These are phyloP conservation scores for Cicer yamashitae DNA, from an alignment of 306 rosid genomes.

Conservation along the genomic window DNA sequence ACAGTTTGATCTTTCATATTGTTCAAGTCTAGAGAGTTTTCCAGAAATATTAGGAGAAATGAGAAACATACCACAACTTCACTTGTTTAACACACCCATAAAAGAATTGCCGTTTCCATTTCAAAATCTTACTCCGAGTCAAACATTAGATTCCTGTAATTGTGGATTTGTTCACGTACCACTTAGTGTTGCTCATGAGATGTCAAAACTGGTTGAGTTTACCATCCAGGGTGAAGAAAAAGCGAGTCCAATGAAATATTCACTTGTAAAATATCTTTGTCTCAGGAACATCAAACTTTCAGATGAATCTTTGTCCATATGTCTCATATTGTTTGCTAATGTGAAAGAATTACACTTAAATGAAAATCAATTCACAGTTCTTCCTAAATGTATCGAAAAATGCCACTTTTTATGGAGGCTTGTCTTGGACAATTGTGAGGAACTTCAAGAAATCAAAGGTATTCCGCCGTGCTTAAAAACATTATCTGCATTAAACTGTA, in stretches of 20 bases:
- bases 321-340: background rate
- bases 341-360: background rate
- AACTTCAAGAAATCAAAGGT: constrained; percentile 24
- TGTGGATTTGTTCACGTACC: background rate
- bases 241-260: background rate
- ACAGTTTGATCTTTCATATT: background rate
- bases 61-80: background rate
- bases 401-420: background rate
- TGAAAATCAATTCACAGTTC: background rate
- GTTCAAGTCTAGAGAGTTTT: background rate
- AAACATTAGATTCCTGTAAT: fast-evolving
- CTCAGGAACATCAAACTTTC: background rate
- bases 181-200: background rate
- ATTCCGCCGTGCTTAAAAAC: constrained; percentile 11
- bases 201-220: background rate
- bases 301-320: constrained; percentile 22
- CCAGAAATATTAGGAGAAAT: constrained; percentile 27
- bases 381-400: constrained; percentile 19
- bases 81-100: background rate
- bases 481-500: constrained; percentile 6
- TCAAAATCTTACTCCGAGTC: constrained; percentile 2
- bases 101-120: constrained; percentile 31
- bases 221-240: background rate
- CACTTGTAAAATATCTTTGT: background rate
- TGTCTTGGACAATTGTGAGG: background rate